Evolutionary conservation across 2,329 filamentous ascomycete species (phyloP).

Genomic region (Sporothrix inflata): DNA sequence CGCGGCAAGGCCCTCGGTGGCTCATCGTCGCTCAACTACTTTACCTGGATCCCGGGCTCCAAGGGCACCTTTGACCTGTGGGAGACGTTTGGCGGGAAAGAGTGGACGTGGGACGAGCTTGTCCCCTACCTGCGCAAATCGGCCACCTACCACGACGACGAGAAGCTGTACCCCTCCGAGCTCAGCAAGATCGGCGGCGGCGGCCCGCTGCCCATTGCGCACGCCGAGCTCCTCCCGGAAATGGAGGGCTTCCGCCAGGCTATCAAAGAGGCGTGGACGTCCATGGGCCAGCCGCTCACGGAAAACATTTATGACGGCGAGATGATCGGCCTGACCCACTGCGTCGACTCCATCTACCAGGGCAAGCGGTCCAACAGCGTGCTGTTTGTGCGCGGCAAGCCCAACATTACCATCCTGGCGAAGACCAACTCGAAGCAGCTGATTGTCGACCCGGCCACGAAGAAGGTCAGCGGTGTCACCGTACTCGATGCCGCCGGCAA

Average conservation of each 20-base stretch:
- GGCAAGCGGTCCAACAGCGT: slow-evolving; percentile 58
- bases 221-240: slow-evolving; percentile 58
- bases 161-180: slow-evolving; percentile 47
- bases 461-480: slow-evolving; percentile 49
- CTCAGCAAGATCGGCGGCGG: slow-evolving; percentile 55
- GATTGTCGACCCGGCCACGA: slow-evolving; percentile 51
- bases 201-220: slow-evolving; percentile 58
- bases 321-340: slow-evolving; percentile 57
- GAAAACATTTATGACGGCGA: slow-evolving; percentile 61
- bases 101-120: slow-evolving; percentile 61
- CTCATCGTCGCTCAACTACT: slow-evolving; percentile 63
- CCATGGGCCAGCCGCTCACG: slow-evolving; percentile 53
- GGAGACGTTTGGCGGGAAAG: slow-evolving; percentile 72
- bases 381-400: slow-evolving; percentile 55
- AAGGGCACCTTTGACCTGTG: slow-evolving; percentile 66
- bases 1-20: slow-evolving; percentile 63
- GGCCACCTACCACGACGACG: slow-evolving; percentile 62
- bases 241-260: slow-evolving; percentile 55
- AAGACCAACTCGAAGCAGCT: slow-evolving; percentile 51
- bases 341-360: slow-evolving; percentile 60
- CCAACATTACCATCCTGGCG: slow-evolving; percentile 57
- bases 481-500: slow-evolving; percentile 48
- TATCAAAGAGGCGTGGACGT: slow-evolving; percentile 56
- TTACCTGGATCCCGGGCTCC: slow-evolving; percentile 64
- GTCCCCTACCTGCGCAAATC: slow-evolving; percentile 58